Percentiles rank a stretch among this genome's conserved stretches.
phyloP scores from a whole-genome alignment of 2,329 filamentous ascomycete genomes.

The Botryotinia narcissicola region DNA sequence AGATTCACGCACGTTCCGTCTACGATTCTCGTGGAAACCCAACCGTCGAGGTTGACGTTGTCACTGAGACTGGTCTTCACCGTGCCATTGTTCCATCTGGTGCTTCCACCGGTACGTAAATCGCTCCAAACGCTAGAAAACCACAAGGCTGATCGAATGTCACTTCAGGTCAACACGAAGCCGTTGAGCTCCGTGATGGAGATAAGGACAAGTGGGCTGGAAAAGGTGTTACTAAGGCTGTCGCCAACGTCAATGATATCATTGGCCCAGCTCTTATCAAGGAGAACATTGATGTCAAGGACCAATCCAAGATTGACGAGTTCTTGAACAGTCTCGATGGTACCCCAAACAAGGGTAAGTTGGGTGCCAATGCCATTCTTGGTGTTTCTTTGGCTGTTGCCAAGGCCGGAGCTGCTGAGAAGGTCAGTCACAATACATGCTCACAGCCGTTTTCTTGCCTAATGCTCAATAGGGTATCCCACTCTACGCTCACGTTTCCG shows the following conservation, averaged over 20 bases:
- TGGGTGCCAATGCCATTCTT: slow-evolving; percentile 85
- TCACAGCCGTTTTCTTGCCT: slow-evolving; percentile 9
- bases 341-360: slow-evolving; percentile 80
- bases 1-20: slow-evolving; percentile 89
- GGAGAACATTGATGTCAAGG: slow-evolving; percentile 79
- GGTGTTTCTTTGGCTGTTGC: slow-evolving; percentile 81
- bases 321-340: slow-evolving; percentile 86
- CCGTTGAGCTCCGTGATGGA: slow-evolving; percentile 85
- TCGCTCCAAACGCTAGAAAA: slow-evolving; percentile 23
- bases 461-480: slow-evolving; percentile 59
- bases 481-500: slow-evolving; percentile 83
- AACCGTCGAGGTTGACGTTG: slow-evolving; percentile 96
- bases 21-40: slow-evolving; percentile 99
- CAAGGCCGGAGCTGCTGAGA: slow-evolving; percentile 87
- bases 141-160: slow-evolving; percentile 28
- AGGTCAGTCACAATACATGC: slow-evolving; percentile 48
- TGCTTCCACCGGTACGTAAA: slow-evolving; percentile 79
- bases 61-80: slow-evolving; percentile 95
- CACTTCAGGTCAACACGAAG: slow-evolving; percentile 75
- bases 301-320: slow-evolving; percentile 78
- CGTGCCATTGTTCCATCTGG: slow-evolving; percentile 96
- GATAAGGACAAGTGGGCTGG: slow-evolving; percentile 84
- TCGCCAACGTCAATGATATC: slow-evolving; percentile 78
- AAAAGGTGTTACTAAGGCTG: slow-evolving; percentile 85
- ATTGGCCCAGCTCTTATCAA: slow-evolving; percentile 81